These are phyloP conservation scores for Senna siamea DNA, from an alignment of 306 rosid genomes.

Conservation along the genomic window DNA sequence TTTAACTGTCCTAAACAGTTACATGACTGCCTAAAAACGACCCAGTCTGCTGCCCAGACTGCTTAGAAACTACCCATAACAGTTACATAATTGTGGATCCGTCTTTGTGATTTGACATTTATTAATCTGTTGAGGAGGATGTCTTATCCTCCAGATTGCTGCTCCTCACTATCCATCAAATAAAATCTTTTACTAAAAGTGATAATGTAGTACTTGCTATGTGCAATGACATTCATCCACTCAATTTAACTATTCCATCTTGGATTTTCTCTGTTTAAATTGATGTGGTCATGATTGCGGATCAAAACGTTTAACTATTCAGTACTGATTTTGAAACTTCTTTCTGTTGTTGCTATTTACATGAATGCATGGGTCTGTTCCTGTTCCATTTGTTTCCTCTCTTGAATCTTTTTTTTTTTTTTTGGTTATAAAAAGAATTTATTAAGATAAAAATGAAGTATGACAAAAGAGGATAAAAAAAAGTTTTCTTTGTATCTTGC, in stretches of 20 bases:
- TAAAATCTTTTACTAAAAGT: not conserved
- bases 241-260: not conserved
- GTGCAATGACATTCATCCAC: constrained; percentile 9
- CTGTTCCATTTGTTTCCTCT: constrained; percentile 20
- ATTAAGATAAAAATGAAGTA: not conserved
- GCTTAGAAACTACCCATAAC: no score
- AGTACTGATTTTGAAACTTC: not conserved
- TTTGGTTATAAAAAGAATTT: no score
- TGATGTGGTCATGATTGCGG: constrained; percentile 4
- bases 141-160: not conserved
- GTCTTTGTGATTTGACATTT: not conserved
- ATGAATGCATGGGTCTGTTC: constrained; percentile 5
- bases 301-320: no score
- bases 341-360: not conserved
- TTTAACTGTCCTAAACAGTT: no score
- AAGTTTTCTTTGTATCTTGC: constrained; percentile 8
- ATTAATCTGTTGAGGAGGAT: not conserved
- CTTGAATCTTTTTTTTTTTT: not conserved
- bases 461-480: not conserved
- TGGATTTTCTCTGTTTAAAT: not conserved
- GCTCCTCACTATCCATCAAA: not conserved
- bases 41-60: no score
- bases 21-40: no score
- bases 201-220: not conserved
- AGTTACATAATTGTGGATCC: no score